Evolutionary conservation across 495 filamentous ascomycete species (phyloP), one percentile per base, ranked within the genome.

Genomic region (Tuber aestivum): DNA sequence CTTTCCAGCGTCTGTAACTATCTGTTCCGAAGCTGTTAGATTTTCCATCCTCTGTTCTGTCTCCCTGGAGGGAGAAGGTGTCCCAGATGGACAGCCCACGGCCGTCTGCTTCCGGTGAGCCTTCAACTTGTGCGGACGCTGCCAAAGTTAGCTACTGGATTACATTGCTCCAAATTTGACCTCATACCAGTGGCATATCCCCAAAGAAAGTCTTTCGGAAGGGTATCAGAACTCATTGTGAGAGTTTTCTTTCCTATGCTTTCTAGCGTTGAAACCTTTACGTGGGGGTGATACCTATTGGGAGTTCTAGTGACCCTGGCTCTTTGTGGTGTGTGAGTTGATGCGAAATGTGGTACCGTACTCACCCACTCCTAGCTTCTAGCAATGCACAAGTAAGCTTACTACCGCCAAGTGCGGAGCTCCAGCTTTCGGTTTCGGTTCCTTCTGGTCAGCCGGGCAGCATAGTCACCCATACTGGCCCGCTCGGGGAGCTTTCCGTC

Each of bases 201-300:
- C 92, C 92, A 94, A 76, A 92, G 83, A 83, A 94, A 94, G 83
- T 93, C 92, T 71, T 89, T 87, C 68, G 90, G 91, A 74, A 94
- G 86, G 82, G 86, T 23, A 35, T 40, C 56, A 44, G 27, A 69
- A 23, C 41, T 44, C 41, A 44, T 44, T 14, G 41, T 14, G 41
- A 44, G 27, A 48, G 32, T 20, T 6, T 45, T 45, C 1, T 45
- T 45, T 45, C 16, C 18, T 0, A 6, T 45, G 16, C 44, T 45
- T 7, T 45, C 18, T 21, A 45, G 16, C 2, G 44, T 45, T 45
- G 44, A 45, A 21, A 45, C 3, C 21, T 45, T 18, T 44, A 16
- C 12, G 41, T 44, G 41, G 41, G 41, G 41, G 41, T 44, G 16
- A 44, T 44, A n/a, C n/a, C n/a, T n/a, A n/a, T n/a, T n/a, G 41